Conservation (phyloP, 768 basidiomycete genomes). For the Holtermannia corniformis region DNA sequence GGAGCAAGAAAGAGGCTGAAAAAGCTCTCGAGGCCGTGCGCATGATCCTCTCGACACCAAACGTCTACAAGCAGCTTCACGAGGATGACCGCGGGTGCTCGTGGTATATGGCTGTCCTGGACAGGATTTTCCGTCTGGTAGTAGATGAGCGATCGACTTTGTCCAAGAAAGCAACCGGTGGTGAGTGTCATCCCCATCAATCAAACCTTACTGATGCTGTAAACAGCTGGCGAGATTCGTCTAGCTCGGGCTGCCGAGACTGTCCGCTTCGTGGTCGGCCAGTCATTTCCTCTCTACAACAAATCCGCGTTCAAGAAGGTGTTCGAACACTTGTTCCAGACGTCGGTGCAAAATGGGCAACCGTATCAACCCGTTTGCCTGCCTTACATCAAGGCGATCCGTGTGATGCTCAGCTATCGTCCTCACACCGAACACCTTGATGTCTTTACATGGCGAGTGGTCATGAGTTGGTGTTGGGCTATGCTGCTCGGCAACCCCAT, state of each 20-base stretch:
- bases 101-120: too few species aligned
- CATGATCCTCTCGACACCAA: too few species aligned
- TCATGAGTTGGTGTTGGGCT: slow-evolving; percentile 67
- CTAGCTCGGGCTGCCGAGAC: slow-evolving; percentile 58
- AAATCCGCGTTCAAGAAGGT: slow-evolving; percentile 52
- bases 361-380: slow-evolving; percentile 59
- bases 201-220: too few species aligned
- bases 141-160: too few species aligned
- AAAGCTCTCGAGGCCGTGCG: too few species aligned
- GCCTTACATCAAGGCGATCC: slow-evolving; percentile 72
- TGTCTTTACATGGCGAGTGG: slow-evolving; percentile 54
- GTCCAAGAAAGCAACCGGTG: too few species aligned
- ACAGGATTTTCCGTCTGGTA: too few species aligned
- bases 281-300: slow-evolving; percentile 52
- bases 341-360: slow-evolving; percentile 49
- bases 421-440: slow-evolving; percentile 74
- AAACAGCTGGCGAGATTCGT: slow-evolving; percentile 48
- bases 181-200: too few species aligned
- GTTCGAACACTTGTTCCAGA: slow-evolving; percentile 56
- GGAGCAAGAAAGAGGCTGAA: too few species aligned
- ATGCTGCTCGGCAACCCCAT: slow-evolving; percentile 58
- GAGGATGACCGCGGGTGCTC: too few species aligned
- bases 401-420: slow-evolving; percentile 53
- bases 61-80: too few species aligned
- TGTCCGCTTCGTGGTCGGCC: slow-evolving; percentile 65